Evolutionary conservation across 169 alveolate genomes (phyloP).

Genomic region (Cryptosporidium canis): DNA sequence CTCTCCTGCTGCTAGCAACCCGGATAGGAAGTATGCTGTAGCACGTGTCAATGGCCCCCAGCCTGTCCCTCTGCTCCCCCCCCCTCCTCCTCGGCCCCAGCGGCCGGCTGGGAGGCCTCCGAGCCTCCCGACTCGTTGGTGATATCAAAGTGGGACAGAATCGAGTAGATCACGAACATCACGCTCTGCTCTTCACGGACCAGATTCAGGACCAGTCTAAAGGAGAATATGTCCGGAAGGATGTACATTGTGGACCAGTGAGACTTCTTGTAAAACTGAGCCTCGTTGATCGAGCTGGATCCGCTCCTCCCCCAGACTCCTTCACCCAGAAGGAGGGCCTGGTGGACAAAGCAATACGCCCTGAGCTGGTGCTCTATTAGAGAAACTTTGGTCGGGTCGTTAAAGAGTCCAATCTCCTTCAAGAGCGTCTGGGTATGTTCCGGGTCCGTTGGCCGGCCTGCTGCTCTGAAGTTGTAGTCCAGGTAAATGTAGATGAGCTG

Average conservation of each 20-base stretch:
- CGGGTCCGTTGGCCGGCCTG: background rate
- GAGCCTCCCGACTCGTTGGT: background rate
- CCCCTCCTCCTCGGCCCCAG: background rate
- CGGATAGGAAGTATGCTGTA: background rate
- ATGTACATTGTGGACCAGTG: slow-evolving; percentile 61
- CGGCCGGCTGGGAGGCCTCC: too few relatives aligned
- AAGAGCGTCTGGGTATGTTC: background rate
- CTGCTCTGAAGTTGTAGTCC: background rate
- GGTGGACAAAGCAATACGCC: slow-evolving; percentile 60
- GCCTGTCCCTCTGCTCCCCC: background rate
- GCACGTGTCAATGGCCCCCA: background rate
- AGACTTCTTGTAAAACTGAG: slow-evolving; percentile 62
- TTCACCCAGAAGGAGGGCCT: slow-evolving; percentile 3
- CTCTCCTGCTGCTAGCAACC: background rate
- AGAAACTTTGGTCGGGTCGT: background rate
- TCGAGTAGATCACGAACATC: background rate
- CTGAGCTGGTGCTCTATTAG: slow-evolving; percentile 41
- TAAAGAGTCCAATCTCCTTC: background rate
- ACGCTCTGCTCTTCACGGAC: background rate
- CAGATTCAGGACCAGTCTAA: background rate
- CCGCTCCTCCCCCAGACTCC: slow-evolving; percentile 41
- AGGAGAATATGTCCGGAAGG: slow-evolving; percentile 8
- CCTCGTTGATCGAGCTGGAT: slow-evolving; percentile 5
- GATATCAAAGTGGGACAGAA: slow-evolving; percentile 19
- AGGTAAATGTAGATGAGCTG: slow-evolving; percentile 15